phyloP scores from a whole-genome alignment of 2,329 filamentous ascomycete species.

The Ceratocystis variospora region DNA sequence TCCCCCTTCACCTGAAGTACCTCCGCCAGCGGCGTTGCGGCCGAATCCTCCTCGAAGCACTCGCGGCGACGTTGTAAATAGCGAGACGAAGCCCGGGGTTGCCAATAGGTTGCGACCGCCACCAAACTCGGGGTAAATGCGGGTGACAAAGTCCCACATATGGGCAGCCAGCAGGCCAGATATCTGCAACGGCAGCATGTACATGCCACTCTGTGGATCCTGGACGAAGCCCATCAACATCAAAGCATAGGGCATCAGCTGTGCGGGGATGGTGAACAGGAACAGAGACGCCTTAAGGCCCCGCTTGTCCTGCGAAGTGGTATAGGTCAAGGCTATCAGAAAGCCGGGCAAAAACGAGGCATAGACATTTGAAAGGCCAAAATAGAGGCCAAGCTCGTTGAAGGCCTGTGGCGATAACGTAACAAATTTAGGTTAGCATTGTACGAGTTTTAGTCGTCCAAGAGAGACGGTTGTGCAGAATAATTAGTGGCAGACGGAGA shows the following conservation, averaged over 20 bases:
- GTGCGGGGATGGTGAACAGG: constrained; percentile 69
- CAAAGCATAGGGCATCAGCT: constrained; percentile 69
- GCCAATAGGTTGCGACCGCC: constrained; percentile 63
- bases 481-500: neutral
- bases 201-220: constrained; percentile 40
- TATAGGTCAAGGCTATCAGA: constrained; percentile 69
- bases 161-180: constrained; percentile 56
- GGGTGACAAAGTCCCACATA: constrained; percentile 75
- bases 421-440: neutral
- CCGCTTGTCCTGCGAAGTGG: constrained; percentile 71
- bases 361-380: constrained; percentile 12
- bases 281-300: constrained; percentile 64
- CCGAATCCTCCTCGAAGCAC: constrained; percentile 9
- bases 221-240: constrained; percentile 56
- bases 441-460: neutral
- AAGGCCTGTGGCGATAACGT: constrained; percentile 10
- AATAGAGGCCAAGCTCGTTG: constrained; percentile 16
- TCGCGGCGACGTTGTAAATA: constrained; percentile 41
- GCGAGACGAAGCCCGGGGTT: constrained; percentile 59
- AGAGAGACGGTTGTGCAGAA: neutral
- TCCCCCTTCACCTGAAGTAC: neutral
- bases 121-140: constrained; percentile 79
- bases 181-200: constrained; percentile 50
- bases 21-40: neutral
- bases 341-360: constrained; percentile 48